Percentiles rank a stretch among this genome's conserved stretches.
Conservation (phyloP, 116 monocot genomes). For the Iris pallida region DNA sequence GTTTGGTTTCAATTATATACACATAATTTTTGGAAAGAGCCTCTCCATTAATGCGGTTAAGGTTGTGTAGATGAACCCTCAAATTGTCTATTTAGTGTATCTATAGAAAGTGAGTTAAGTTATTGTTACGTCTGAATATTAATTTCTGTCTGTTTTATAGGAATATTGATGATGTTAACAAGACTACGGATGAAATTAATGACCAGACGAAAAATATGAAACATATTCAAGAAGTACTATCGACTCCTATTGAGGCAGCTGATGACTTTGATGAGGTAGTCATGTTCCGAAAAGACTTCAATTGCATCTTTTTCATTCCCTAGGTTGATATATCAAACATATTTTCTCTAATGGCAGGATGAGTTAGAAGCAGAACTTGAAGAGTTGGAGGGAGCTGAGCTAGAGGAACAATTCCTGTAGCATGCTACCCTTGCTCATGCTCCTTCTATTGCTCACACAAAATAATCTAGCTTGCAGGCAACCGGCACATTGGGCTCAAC, state of each 20-base stretch:
- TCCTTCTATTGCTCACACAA: conserved; percentile 3
- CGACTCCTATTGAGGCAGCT: conserved; percentile 49
- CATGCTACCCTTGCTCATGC: conserved; percentile 42
- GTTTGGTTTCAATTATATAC: too few species aligned
- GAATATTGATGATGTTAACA: too few species aligned
- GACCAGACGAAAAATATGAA: conserved; percentile 62
- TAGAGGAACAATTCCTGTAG: conserved; percentile 51
- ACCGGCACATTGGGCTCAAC: conserved; percentile 22
- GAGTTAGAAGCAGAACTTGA: conserved; percentile 79
- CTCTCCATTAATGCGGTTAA: too few species aligned
- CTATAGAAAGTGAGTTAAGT: too few species aligned
- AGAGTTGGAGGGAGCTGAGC: conserved; percentile 63
- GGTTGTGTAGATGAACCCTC: too few species aligned
- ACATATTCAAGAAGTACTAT: conserved; percentile 58
- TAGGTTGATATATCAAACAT: not conserved
- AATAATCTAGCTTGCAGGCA: conserved; percentile 22
- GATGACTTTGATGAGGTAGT: conserved; percentile 61
- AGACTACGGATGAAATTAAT: conserved; percentile 10
- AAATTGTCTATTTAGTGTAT: too few species aligned
- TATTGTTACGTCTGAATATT: too few species aligned
- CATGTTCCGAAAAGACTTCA: not conserved
- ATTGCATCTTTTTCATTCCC: not conserved
- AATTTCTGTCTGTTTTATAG: too few species aligned
- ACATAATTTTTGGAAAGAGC: too few species aligned
- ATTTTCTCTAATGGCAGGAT: conserved; percentile 34